A percentile compares a stretch with the other conserved stretches of the same genome.
phyloP scores from a whole-genome alignment of 75 land plant species.

The Gnetum montanum region DNA sequence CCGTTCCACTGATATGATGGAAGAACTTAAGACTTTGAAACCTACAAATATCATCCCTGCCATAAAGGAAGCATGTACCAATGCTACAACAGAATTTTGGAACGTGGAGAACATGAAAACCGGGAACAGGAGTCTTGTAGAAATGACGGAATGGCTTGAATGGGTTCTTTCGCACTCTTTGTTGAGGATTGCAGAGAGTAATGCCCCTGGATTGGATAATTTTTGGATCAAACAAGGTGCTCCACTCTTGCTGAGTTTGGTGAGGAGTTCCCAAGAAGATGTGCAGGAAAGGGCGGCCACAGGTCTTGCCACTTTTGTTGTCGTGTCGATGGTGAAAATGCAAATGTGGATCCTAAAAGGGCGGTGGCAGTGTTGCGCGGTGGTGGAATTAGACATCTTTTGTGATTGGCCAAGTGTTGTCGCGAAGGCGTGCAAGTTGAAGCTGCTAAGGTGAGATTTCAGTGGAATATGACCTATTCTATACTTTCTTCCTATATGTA shows the following conservation, averaged over 20 bases:
- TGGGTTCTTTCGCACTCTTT: constrained; percentile 83
- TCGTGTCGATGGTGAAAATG: constrained; percentile 93
- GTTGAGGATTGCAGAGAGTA: constrained; percentile 78
- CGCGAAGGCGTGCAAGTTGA: constrained; percentile 94
- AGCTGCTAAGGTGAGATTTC: constrained; percentile 75
- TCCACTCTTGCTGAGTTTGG: constrained; percentile 59
- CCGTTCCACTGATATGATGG: constrained; percentile 52
- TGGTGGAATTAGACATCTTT: constrained; percentile 61
- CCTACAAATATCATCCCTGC: too few species aligned
- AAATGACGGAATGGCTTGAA: constrained; percentile 70
- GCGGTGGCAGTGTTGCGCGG: constrained; percentile 90
- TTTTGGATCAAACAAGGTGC: constrained; percentile 95
- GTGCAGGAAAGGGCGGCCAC: constrained; percentile 97
- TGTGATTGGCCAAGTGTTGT: constrained; percentile 74
- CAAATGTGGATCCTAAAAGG: constrained; percentile 67
- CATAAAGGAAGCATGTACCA: too few species aligned
- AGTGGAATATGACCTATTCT: neutral
- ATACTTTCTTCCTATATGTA: neutral
- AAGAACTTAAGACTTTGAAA: too few species aligned
- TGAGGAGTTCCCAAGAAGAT: constrained; percentile 84
- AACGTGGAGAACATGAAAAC: constrained; percentile 2
- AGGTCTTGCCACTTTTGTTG: constrained; percentile 94
- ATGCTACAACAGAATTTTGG: too few species aligned
- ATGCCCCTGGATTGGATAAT: constrained; percentile 51
- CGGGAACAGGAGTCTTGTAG: constrained; percentile 23